These are phyloP conservation scores for Entomortierella chlamydospora DNA, from an alignment of 192 early-diverging fungal species.

Conservation along the genomic window DNA sequence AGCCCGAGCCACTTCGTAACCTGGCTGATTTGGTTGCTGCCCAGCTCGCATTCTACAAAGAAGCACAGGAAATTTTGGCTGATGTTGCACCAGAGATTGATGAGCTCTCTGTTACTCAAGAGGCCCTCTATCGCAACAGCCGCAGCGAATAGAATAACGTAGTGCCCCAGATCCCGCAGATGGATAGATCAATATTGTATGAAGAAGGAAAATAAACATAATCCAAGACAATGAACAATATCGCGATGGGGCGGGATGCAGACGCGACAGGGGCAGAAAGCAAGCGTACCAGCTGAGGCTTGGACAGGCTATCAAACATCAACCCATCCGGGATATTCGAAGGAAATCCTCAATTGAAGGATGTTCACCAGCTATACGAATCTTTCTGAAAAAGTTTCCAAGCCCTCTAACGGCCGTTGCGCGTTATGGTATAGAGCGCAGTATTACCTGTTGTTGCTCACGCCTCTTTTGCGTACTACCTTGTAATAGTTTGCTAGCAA, in stretches of 20 bases:
- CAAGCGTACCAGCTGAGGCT: constrained; percentile 80
- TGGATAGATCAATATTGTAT: too few species aligned
- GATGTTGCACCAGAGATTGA: constrained; percentile 93
- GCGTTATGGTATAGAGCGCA: too few species aligned
- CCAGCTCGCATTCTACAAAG: constrained; percentile 89
- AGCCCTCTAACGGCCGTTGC: constrained; percentile 76
- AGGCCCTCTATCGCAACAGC: constrained; percentile 82
- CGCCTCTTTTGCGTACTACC: constrained; percentile 85
- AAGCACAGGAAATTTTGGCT: constrained; percentile 74
- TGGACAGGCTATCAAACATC: constrained; percentile 64
- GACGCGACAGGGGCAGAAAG: too few species aligned
- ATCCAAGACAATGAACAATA: too few species aligned
- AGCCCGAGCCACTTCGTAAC: constrained; percentile 84
- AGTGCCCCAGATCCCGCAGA: background rate
- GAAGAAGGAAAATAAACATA: too few species aligned
- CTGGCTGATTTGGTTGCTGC: constrained; percentile 88
- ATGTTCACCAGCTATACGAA: constrained; percentile 84
- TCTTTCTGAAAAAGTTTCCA: constrained; percentile 82
- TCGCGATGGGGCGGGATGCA: too few species aligned
- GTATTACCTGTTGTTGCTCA: constrained; percentile 87
- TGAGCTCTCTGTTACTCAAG: constrained; percentile 94
- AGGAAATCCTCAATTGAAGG: constrained; percentile 70
- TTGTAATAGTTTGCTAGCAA: constrained; percentile 78
- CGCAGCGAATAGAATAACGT: constrained; percentile 48
- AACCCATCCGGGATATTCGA: background rate